Evolutionary conservation across 2,329 filamentous ascomycete genomes (phyloP), one percentile per base, ranked within the genome.

Genomic region (Microdochium nivale): DNA sequence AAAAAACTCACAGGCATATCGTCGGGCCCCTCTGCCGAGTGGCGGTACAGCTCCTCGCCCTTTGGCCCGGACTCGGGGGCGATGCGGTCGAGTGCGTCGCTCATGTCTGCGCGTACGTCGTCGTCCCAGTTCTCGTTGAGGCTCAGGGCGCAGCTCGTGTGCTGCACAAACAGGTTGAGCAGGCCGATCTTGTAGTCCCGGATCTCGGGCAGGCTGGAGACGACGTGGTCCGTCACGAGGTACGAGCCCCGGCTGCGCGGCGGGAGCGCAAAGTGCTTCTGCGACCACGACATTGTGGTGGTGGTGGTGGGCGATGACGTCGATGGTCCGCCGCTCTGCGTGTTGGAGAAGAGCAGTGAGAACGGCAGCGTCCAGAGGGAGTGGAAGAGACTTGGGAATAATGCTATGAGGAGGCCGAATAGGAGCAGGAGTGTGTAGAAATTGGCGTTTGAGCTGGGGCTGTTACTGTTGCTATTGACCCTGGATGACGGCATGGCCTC

Each of bases 81-180:
- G 62, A 99, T 87, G 46, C 90, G 78, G 69, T 99, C 92, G 58
- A 99, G 75, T 47, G 92, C 90, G 72, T 96, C 90, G 64, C 83
- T 90, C 92, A 97, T 96, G 69, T 99, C 90, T 40, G 79, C 80
- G 53, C 90, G 80, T n/a, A 99, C 94, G 70, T 91, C 89, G 51
- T 69, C 68, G 65, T 91, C 88, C 69, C 80, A 86, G 72, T 97
- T 97, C 78, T 99, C 94, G 66, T 99, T 99, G 61, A 99, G 73
- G 54, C 83, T 88, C 50, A 99, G 77, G 13, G 88, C 94, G 70
- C 90, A 96, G 63, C 84, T 90, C 4, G 94, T 99, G 72, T 99
- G 94, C 72, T 99, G 92, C 51, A 97, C 79, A 68, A 97, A 99
- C 47, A 99, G 78, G 67, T 96, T 84, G 56, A 97, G 73, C 54